phyloP scores from a whole-genome alignment of 2,329 filamentous ascomycete genomes.

The Aaosphaeria pasadenensis region DNA sequence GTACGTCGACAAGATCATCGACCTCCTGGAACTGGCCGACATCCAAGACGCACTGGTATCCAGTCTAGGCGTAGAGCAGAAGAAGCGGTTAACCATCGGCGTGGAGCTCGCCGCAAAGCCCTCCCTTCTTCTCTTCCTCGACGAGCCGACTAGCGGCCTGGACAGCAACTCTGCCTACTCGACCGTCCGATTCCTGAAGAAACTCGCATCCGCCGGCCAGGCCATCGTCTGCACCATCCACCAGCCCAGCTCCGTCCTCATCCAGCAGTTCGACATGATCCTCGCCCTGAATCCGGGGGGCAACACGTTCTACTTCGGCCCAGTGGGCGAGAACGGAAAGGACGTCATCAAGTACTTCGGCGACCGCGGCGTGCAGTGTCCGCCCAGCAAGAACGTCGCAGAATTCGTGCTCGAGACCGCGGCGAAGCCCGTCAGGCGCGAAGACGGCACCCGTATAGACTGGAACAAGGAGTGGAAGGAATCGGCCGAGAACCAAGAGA shows the following conservation, averaged over 20 bases:
- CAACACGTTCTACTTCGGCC: conserved; percentile 72
- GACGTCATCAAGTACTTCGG: conserved; percentile 67
- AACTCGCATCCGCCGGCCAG: conserved; percentile 63
- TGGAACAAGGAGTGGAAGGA: conserved; percentile 75
- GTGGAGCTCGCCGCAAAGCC: conserved; percentile 64
- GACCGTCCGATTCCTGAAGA: conserved; percentile 67
- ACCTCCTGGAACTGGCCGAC: conserved; percentile 62
- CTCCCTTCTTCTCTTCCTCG: conserved; percentile 65
- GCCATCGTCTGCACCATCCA: conserved; percentile 74
- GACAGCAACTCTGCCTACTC: conserved; percentile 68
- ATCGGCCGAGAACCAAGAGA: conserved; percentile 58
- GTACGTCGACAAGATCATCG: conserved; percentile 65
- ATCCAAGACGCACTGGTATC: conserved; percentile 66
- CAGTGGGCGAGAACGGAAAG: conserved; percentile 64
- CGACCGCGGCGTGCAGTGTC: conserved; percentile 63
- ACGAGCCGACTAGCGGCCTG: conserved; percentile 69
- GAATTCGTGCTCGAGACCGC: conserved; percentile 67
- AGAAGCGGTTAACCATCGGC: conserved; percentile 70
- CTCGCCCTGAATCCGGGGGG: conserved; percentile 66
- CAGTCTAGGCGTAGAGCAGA: conserved; percentile 65
- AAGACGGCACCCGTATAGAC: conserved; percentile 57
- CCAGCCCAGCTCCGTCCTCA: conserved; percentile 66
- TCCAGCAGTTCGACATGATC: conserved; percentile 72
- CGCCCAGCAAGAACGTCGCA: conserved; percentile 63
- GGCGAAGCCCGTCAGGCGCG: conserved; percentile 53